These are phyloP conservation scores for Cornus suecica DNA, from an alignment of 148 eudicot genomes.

Conservation along the genomic window DNA sequence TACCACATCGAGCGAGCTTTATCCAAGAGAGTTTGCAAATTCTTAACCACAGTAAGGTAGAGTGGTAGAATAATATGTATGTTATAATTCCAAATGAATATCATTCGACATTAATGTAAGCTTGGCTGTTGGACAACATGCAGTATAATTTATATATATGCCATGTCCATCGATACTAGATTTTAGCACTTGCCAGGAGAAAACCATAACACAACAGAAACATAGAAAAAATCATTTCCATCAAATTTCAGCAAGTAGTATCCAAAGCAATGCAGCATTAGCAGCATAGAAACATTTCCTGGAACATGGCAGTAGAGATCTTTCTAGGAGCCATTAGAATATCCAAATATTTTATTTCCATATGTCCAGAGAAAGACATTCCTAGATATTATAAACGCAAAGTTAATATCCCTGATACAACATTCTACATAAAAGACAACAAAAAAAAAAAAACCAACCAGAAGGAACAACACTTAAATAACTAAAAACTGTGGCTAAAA, in stretches of 20 bases:
- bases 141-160: too few species aligned
- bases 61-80: neutral
- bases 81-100: too few species aligned
- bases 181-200: too few species aligned
- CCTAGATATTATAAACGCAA: neutral
- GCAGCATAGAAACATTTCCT: neutral
- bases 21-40: neutral
- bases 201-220: too few species aligned
- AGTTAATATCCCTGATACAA: neutral
- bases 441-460: neutral
- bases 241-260: neutral
- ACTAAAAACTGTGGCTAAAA: too few species aligned
- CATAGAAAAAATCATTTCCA: neutral
- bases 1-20: neutral
- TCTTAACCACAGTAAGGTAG: neutral
- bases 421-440: too few species aligned
- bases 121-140: too few species aligned
- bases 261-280: neutral
- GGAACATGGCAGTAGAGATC: neutral
- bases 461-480: too few species aligned
- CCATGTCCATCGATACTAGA: too few species aligned
- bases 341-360: neutral
- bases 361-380: neutral
- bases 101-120: too few species aligned
- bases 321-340: too few species aligned